Evolutionary conservation across 1,139 yeast species (phyloP).

Genomic region (Candida tropicalis): DNA sequence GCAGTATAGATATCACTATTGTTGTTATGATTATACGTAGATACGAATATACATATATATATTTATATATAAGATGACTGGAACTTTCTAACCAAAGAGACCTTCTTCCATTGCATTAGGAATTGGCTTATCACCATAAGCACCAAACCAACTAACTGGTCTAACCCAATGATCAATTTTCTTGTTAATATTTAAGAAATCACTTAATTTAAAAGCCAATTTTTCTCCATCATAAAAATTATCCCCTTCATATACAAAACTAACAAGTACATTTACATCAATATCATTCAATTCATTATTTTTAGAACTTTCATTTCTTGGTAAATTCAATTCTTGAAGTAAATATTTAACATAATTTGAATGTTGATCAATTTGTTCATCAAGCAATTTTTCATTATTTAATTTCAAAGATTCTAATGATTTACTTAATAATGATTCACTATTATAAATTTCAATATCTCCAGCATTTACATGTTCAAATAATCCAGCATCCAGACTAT

Average conservation of each 20-base stretch:
- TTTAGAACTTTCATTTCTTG: constrained; percentile 4
- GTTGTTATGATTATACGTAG: neutral
- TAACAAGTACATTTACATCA: constrained; percentile 32
- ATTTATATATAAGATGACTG: neutral
- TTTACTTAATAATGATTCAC: constrained; percentile 34
- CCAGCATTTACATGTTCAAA: constrained; percentile 29
- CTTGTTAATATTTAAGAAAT: constrained; percentile 27
- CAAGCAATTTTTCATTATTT: constrained; percentile 8
- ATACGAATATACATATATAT: neutral
- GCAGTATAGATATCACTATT: no score
- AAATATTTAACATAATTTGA: constrained; percentile 21
- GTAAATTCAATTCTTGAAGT: constrained; percentile 15
- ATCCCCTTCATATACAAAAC: constrained; percentile 87
- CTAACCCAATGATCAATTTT: constrained; percentile 35
- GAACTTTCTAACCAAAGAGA: constrained; percentile 61
- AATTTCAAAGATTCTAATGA: constrained; percentile 34
- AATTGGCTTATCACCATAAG: constrained; percentile 71
- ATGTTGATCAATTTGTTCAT: constrained; percentile 17
- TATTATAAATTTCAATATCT: constrained; percentile 32
- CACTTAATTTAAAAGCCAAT: constrained; percentile 46
- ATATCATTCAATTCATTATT: constrained; percentile 7
- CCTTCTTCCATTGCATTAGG: constrained; percentile 80
- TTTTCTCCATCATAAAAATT: constrained; percentile 71
- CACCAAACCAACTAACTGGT: constrained; percentile 85
- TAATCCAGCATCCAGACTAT: constrained; percentile 72